Evolutionary conservation across 2,329 filamentous ascomycete species (phyloP).

Genomic region (Aspergillus sp.): DNA sequence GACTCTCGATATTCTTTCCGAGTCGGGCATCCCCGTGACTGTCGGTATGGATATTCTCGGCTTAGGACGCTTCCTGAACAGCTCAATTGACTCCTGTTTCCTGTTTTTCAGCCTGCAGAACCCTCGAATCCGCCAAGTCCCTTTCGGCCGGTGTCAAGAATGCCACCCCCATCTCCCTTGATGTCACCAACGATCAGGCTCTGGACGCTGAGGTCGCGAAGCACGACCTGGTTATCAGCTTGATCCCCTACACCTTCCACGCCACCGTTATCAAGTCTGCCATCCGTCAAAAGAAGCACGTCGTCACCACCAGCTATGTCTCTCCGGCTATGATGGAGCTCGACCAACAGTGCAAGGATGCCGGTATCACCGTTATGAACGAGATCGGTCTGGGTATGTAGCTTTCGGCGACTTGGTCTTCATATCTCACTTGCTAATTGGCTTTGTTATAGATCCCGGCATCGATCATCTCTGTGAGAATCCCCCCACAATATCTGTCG

Average conservation of each 20-base stretch:
- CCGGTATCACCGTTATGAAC: constrained; percentile 96
- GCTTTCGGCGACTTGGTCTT: neutral
- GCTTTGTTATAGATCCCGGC: constrained; percentile 16
- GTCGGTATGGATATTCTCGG: constrained; percentile 50
- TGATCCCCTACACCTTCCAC: constrained; percentile 93
- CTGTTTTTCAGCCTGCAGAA: constrained; percentile 68
- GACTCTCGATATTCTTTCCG: constrained; percentile 61
- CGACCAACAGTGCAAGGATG: constrained; percentile 76
- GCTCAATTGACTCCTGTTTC: constrained; percentile 5
- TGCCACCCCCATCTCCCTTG: constrained; percentile 74
- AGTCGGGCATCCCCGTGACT: constrained; percentile 61
- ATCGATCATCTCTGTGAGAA: constrained; percentile 49
- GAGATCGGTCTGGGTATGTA: constrained; percentile 69
- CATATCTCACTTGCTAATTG: too few species aligned
- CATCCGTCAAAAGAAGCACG: constrained; percentile 90
- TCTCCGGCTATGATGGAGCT: constrained; percentile 90
- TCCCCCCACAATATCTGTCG: too few species aligned
- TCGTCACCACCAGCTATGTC: constrained; percentile 92
- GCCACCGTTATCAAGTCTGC: constrained; percentile 87
- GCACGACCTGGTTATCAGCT: constrained; percentile 73
- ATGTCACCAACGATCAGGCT: constrained; percentile 72
- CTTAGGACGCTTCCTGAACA: too few species aligned
- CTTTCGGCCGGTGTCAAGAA: constrained; percentile 70
- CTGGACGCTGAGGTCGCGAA: constrained; percentile 72
- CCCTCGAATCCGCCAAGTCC: constrained; percentile 71